Conservation (phyloP, 148 eudicot species). For the Rhododendron griersonianum region DNA sequence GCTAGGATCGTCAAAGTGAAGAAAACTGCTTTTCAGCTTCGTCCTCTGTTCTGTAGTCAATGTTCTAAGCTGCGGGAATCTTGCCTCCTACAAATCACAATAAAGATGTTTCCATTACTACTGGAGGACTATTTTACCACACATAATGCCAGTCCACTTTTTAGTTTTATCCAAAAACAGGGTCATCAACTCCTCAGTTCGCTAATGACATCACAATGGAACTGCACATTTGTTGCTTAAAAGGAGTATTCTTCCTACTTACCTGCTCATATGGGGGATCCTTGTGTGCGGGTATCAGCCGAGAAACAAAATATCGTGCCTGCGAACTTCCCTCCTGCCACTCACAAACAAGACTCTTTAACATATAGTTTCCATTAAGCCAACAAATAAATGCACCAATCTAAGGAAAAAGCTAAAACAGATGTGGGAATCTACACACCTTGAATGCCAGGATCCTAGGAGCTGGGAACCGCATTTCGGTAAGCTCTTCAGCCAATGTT, state of each 20-base stretch:
- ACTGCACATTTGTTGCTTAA: background rate
- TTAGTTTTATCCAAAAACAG: background rate
- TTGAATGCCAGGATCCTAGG: conserved; percentile 96
- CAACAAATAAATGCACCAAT: background rate
- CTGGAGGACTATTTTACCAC: background rate
- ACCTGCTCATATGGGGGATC: conserved; percentile 99
- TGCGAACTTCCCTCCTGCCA: conserved; percentile 93
- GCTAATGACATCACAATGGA: background rate
- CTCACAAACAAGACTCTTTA: conserved; percentile 11
- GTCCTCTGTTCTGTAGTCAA: conserved; percentile 73
- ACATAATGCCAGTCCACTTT: too few relatives aligned
- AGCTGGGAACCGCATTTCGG: conserved; percentile 94
- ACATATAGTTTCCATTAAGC: background rate
- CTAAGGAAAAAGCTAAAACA: background rate
- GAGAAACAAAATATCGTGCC: conserved; percentile 89
- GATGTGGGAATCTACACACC: conserved; percentile 30
- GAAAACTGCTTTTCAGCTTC: conserved; percentile 87
- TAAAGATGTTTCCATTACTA: background rate
- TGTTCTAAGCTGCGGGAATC: conserved; percentile 89
- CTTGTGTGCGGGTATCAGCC: conserved; percentile 93
- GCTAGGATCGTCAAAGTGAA: conserved; percentile 93
- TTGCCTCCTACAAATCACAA: conserved; percentile 70
- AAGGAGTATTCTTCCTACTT: background rate
- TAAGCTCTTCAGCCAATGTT: conserved; percentile 96
- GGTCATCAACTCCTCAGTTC: background rate